Conservation (phyloP, 116 monocot genomes). For the Phalaenopsis hybrid region DNA sequence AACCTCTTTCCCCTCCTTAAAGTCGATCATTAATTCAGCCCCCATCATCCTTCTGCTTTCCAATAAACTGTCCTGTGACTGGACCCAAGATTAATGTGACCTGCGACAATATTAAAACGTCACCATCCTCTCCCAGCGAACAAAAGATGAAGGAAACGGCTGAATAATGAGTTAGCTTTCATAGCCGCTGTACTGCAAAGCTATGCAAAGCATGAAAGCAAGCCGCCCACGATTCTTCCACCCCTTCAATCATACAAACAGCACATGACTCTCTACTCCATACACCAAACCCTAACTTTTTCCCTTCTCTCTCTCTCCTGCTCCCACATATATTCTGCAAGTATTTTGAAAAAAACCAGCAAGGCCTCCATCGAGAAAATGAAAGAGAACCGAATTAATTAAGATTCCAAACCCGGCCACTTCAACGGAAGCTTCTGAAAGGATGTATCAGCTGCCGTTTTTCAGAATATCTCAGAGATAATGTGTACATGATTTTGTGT, state of each 20-base stretch:
- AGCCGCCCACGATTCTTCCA: background rate
- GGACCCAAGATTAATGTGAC: background rate
- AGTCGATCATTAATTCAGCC: too few species aligned
- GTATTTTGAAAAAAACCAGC: background rate
- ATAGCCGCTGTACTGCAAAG: background rate
- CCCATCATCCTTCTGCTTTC: too few species aligned
- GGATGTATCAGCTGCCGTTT: too few species aligned
- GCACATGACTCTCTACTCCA: background rate
- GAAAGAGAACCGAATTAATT: background rate
- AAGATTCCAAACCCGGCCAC: background rate
- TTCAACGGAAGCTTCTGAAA: too few species aligned
- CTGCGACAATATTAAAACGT: background rate
- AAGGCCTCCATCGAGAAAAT: background rate
- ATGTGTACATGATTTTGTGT: too few species aligned
- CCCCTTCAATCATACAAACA: background rate
- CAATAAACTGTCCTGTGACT: background rate
- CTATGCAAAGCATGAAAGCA: background rate
- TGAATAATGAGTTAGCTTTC: slow-evolving; percentile 1
- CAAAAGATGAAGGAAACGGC: background rate
- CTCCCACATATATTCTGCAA: background rate
- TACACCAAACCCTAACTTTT: background rate
- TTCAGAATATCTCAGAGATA: too few species aligned
- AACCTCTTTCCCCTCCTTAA: too few species aligned
- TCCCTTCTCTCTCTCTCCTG: background rate
- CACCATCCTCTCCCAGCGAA: background rate